These are phyloP conservation scores for Fragaria ananassa DNA, from an alignment of 306 rosid species.

Conservation along the genomic window DNA sequence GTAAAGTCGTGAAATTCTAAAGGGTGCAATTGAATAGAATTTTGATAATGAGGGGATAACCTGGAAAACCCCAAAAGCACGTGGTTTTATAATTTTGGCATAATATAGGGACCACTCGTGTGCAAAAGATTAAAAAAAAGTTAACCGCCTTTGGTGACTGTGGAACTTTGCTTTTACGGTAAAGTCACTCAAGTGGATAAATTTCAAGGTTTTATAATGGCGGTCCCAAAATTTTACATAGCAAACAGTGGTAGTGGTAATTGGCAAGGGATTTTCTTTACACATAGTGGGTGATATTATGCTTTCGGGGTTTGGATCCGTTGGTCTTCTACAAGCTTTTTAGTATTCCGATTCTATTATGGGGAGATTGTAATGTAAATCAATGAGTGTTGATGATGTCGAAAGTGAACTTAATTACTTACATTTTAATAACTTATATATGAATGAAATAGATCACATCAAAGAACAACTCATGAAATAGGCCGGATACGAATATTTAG, in stretches of 20 bases:
- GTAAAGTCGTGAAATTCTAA: background rate
- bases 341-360: background rate
- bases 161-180: constrained; percentile 5
- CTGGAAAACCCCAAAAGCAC: constrained; percentile 6
- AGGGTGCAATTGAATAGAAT: constrained; percentile 7
- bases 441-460: no score
- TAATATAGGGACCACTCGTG: constrained; percentile 31
- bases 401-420: background rate
- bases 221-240: constrained; percentile 10
- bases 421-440: no score
- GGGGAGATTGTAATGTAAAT: background rate
- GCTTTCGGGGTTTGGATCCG: constrained; percentile 5
- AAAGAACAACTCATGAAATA: no score
- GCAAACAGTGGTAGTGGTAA: constrained; percentile 10
- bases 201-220: background rate
- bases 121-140: constrained; percentile 23
- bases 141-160: constrained; percentile 10
- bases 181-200: background rate
- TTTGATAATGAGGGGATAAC: background rate
- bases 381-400: background rate
- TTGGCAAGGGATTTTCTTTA: background rate
- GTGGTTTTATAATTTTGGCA: constrained; percentile 23
- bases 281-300: background rate
- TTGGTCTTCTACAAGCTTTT: background rate
- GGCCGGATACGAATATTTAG: no score